Evolutionary conservation across 345 rosid species (phyloP).

Genomic region (Euphorbia peplus): DNA sequence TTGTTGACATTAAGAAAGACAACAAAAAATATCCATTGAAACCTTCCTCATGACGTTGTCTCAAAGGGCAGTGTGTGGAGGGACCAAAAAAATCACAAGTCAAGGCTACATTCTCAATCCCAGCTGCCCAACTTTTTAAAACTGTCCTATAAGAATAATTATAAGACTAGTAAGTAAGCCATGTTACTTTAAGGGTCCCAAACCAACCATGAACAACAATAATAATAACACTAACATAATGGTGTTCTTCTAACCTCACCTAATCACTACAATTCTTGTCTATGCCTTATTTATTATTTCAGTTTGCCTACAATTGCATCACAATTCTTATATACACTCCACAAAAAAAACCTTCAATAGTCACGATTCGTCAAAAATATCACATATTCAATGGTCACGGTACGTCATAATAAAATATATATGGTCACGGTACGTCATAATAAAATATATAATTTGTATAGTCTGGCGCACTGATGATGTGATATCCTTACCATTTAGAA

Average conservation of each 20-base stretch:
- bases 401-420: no score
- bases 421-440: no score
- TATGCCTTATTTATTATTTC: background rate
- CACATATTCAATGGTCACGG: no score
- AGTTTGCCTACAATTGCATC: slow-evolving; percentile 10
- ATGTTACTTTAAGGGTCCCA: slow-evolving; percentile 20
- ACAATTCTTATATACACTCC: background rate
- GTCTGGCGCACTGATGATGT: no score
- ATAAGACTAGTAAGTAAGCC: slow-evolving; percentile 13
- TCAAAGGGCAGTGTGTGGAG: slow-evolving; percentile 3
- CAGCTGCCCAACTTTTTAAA: background rate
- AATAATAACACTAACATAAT: background rate
- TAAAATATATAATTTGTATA: no score
- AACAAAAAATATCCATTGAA: background rate
- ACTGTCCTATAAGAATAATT: background rate
- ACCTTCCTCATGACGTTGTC: background rate
- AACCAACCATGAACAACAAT: background rate
- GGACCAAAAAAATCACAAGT: slow-evolving; percentile 1
- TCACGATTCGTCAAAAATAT: no score
- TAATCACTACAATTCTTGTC: background rate
- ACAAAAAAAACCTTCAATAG: no score
- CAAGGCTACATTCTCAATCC: background rate
- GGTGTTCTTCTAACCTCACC: background rate
- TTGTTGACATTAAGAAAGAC: background rate
- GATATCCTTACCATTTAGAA: no score